Evolutionary conservation across 2,329 filamentous ascomycete genomes (phyloP), one percentile per base, ranked within the genome.

Genomic region (Fusarium brevicatenulatum): DNA sequence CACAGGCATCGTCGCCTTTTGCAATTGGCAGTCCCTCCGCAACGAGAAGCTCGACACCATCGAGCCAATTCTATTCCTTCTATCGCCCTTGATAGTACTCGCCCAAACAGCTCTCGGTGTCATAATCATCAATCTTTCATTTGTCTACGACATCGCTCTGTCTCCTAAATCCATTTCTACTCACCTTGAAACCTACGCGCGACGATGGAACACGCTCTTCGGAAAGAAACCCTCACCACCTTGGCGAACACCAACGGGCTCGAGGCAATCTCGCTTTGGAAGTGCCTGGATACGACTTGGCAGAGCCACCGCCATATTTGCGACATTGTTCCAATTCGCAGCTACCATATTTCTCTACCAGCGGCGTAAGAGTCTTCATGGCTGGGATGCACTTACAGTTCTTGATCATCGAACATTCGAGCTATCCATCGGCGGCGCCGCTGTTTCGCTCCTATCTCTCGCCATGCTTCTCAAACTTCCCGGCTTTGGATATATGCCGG

Each of bases 381-480:
- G 65, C 5, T 44, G 43, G 55, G 55, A 70, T 2, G 43, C 65
- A 5, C 60, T 72, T 1, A 52, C 65, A 10, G 43, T 72, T 1
- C 9, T 68, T 5, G 70, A 72, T 5, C 52, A 72, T 10, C 65
- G 59, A 6, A 58, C 59, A 12, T 72, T 72, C 4, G 70, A 72
- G 36, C 39, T 72, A 4, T 39, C 69, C 1, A 25, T 66, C 6
- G 70, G 70, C 2, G 66, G 69, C 2, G 60, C 52, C 12, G 11
- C 28, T 15, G 60, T 61, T 13, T 60, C 70, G 0, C 2, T 66
- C 19, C 3, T 72, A 4, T 70, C 69, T 7, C 56, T 72, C 1
- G 43, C 70, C 2, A 34, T 72, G 5, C 9, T 70, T 10, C 59
- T 72, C 12, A 47, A 37, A 32, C 15, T 72, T 4, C 70, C 70